Evolutionary conservation across 2,329 filamentous ascomycete species (phyloP), one percentile per base, ranked within the genome.

Genomic region (Fusarium humuli): DNA sequence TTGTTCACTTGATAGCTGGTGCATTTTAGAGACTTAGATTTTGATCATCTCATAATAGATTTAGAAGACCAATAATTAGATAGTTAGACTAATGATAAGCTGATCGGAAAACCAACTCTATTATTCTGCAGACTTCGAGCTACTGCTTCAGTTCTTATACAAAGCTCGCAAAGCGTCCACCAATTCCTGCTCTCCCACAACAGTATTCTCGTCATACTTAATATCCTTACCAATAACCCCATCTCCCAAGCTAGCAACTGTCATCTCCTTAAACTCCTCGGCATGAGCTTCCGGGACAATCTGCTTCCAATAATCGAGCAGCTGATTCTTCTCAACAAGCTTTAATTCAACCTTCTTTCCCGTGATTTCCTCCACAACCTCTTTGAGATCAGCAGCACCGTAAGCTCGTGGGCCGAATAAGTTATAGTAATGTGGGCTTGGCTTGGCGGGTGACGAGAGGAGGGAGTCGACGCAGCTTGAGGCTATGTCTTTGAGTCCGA

Each of bases 401-500:
- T 79, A 79, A 7, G 61, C 29, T 7, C 68, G 69, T 1, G 79
- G 79, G 0, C 79, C 79, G 25, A 73, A 77, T 1, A 80, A 23
- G 1, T 77, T 69, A 20, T 77, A 70, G 32, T 54, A 69, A 22
- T 73, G 54, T 4, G 73, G 55, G 29, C 55, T 68, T 2, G 66
- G 30, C 13, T 58, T 56, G 2, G 54, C 40, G 1, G 65, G 47
- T 9, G 67, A 64, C 6, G 65, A 64, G 9, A 79, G 71, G 0
- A 76, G 70, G 2, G 69, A 57, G 32, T 61, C 57, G 7, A 77
- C 78, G 37, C 74, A 77, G 22, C 48, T 55, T 25, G 67, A 67
- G 37, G 71, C 75, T 13, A 80, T 61, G 16, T 80, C 79, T 23
- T 65, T 63, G 18, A 79, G 67, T 29, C 77, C 74, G 2, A 79